Evolutionary conservation across 257 asterid genomes (phyloP), one percentile per base, ranked within the genome.

Genomic region (Coffea eugenioides): DNA sequence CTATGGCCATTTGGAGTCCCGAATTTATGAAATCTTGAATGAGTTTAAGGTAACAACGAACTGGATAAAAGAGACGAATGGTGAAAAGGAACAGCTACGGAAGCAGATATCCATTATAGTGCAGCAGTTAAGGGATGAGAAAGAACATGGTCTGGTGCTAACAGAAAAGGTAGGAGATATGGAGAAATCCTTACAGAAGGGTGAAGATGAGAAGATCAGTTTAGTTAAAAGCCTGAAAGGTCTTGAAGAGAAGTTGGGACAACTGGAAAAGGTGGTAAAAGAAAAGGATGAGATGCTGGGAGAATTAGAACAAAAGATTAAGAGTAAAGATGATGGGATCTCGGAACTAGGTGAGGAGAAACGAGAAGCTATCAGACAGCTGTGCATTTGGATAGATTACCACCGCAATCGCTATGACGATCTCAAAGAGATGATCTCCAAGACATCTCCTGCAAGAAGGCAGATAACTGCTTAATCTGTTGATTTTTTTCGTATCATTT

Each of bases 1-100:
- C 80, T 90, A 88, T 27, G 96, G 99, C 18, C 97, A 90, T 92
- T 70, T 91, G 81, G 97, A 94, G 88, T 90, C 97, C 75, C 93
- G 98, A 21, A 81, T 94, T 27, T 89, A 88, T 52, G 97, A 92
- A 81, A 85, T 87, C 71, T 80, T 85, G 65, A 89, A 89, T 61
- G 98, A 94, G 88, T 88, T 94, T 51, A 90, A 89, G 87, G 87
- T 83, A 64, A 67, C 90, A 43, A 83, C 65, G 69, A 86, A 81
- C 81, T 84, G 88, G 89, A 87, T 92, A 54, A 86, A 77, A 62
- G 93, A 83, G 71, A 83, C 85, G 49, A 88, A 85, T 64, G 80
- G 82, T 27, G 93, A 88, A 68, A 91, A 89, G 82, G 82, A 86
- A 31, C 78, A 85, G 80, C 77, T 92, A 66, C 83, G 74, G 86